Evolutionary conservation across 2,329 filamentous ascomycete species (phyloP).

Genomic region (Pestalotiopsis sp.): DNA sequence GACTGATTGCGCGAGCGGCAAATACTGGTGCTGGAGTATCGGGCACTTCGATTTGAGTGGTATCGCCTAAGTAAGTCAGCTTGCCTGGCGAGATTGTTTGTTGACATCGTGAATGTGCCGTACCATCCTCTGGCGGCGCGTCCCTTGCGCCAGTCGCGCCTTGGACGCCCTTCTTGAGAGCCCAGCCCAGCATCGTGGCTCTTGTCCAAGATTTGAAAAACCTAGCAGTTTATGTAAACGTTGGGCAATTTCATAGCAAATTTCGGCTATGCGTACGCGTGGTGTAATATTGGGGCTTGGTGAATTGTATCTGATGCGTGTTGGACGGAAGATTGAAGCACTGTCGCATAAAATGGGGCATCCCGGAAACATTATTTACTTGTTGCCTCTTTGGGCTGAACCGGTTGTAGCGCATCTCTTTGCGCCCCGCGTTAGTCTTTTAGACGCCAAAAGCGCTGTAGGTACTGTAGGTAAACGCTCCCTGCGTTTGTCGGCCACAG

Average conservation of each 20-base stretch:
- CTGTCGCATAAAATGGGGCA: not conserved
- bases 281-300: not conserved
- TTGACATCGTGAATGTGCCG: not conserved
- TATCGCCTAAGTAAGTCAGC: constrained; percentile 37
- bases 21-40: constrained; percentile 71
- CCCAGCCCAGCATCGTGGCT: constrained; percentile 60
- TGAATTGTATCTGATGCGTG: not conserved
- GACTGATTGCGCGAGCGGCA: constrained; percentile 66
- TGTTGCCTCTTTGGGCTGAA: constrained; percentile 8
- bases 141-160: constrained; percentile 39
- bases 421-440: not conserved
- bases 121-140: constrained; percentile 32
- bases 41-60: constrained; percentile 57
- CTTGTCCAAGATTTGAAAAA: constrained; percentile 14
- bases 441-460: not conserved
- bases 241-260: not conserved
- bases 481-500: not conserved
- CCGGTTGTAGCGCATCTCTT: not conserved
- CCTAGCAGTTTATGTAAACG: not conserved
- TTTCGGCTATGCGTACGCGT: not conserved
- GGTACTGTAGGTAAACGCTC: no score
- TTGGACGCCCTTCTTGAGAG: constrained; percentile 52
- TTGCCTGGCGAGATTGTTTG: not conserved
- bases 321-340: not conserved
- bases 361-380: constrained; percentile 9